Evolutionary conservation across 371 early-diverging fungal genomes (phyloP).

Genomic region (Circinella umbellata): DNA sequence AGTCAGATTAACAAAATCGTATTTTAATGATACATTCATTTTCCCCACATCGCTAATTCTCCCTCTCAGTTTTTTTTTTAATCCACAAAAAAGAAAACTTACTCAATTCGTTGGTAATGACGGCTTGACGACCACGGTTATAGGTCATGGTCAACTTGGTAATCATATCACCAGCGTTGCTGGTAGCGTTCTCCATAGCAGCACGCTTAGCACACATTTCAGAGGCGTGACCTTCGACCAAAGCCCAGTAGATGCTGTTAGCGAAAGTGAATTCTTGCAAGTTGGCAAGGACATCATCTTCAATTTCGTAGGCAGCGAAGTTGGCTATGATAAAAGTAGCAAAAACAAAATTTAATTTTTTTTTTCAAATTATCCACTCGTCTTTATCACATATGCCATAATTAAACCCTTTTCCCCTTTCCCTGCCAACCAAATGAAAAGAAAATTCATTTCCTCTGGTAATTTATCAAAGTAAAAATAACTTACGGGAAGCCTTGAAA

Average conservation of each 20-base stretch:
- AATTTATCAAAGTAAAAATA: background rate
- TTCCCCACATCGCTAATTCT: background rate
- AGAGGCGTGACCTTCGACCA: conserved; percentile 96
- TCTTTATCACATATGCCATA: too few relatives aligned
- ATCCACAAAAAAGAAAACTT: conserved; percentile 26
- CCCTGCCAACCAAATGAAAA: too few relatives aligned
- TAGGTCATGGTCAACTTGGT: conserved; percentile 77
- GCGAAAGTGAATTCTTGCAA: conserved; percentile 94
- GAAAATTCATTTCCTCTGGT: background rate
- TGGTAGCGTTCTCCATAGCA: conserved; percentile 99
- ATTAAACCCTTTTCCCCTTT: too few relatives aligned
- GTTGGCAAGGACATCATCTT: conserved; percentile 87
- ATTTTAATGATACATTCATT: too few relatives aligned
- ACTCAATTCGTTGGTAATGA: conserved; percentile 96
- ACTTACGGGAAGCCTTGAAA: conserved; percentile 72
- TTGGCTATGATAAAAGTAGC: conserved; percentile 48
- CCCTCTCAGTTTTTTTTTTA: background rate
- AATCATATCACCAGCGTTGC: conserved; percentile 96
- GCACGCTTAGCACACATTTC: conserved; percentile 97
- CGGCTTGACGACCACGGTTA: conserved; percentile 97
- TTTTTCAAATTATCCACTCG: too few relatives aligned
- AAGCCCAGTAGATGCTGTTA: conserved; percentile 92
- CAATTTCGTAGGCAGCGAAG: conserved; percentile 90
- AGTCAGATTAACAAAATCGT: too few relatives aligned
- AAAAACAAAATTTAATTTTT: background rate